Evolutionary conservation across 176 grass and related monocot species (phyloP), one percentile per base, ranked within the genome.

Genomic region (Cocos nucifera): DNA sequence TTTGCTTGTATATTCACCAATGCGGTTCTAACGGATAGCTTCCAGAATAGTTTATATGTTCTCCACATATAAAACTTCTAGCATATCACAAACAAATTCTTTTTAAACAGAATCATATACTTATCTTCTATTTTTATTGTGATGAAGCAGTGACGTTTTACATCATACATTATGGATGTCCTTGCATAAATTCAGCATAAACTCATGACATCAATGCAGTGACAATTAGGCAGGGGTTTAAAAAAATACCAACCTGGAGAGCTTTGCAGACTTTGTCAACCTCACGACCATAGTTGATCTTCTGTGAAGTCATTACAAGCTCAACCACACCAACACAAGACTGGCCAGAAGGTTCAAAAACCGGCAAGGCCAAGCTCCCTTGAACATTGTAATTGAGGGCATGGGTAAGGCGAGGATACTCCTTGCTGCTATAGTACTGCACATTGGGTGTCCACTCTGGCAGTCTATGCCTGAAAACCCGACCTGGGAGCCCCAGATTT

Each of bases 211-310:
- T 14, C 2, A 1, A 44, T 14, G 35, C 10, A 3, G 10, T 12
- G 10, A 44, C 2, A 14, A 44, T 44, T 14, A 44, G 35, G 8
- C 35, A 44, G 35, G 35, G 35, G 28, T 61, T 20, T 49, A 22
- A 19, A 39, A 55, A 50, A 14, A 8, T 56, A 39, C 22, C 4
- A 32, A 73, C 70, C 70, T 63, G 50, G 21, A 73, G 50, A 55
- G 70, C 70, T 73, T 73, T 73, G 70, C 70, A 63, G 39, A 73
- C 58, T 73, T 62, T 73, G 54, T 73, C 70, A 44, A 73, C 70
- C n/a, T 73, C 70, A 24, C 44, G 25, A 17, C 58, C 70, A 63
- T 63, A 73, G 22, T 73, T 73, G 50, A 73, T 39, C 49, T 73
- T 73, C 51, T 63, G 70, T 55, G 59, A 53, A 26, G 58, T 73